Evolutionary conservation across 768 basidiomycete genomes (phyloP), one percentile per base, ranked within the genome.

Genomic region (Tricholoma hemisulphureum): DNA sequence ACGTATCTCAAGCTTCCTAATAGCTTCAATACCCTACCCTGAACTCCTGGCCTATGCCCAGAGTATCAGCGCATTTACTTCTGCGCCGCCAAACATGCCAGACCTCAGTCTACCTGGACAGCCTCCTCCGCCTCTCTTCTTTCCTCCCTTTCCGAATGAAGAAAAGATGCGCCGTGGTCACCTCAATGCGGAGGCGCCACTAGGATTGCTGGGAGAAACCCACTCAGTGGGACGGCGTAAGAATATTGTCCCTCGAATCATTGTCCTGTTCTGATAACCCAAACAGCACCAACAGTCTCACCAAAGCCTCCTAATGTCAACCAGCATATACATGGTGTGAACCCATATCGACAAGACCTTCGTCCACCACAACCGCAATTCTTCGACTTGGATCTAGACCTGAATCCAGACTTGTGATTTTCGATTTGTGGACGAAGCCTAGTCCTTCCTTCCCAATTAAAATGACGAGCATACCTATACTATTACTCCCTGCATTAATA

Each of bases 71-170:
- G 83, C 89, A 13, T 94, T 93, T 72, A 92, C 92, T 5, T 92
- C 92, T 31, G 92, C 91, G 9, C 92, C 92, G 7, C 92, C 92
- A 9, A 91, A 91, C 66, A 88, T 92, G 84, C 89, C 89, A 20
- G 89, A 91, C 64, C 80, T 85, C 48, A 77, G 77, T 23, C 73
- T 84, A 5, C 85, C 88, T 1, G 88, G 87, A 8, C 89, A 88
- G 63, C 85, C 85, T 10, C 88, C 88, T 0, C 86, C 87, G 16
- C 89, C 88, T 16, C 67, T 91, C 39, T 93, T 94, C 79, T 92
- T 93, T 75, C 91, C 91, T 34, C 93, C 93, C 10, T 94, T 93
- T 70, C 92, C 92, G 1, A 93, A 92, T 66, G 91, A 93, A 73
- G 92, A 93, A 69, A 93, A 91, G 72, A 92, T 94, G 89, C 85